Evolutionary conservation across 2,329 filamentous ascomycete species (phyloP).

Genomic region (Chalaropsis ovoidea): DNA sequence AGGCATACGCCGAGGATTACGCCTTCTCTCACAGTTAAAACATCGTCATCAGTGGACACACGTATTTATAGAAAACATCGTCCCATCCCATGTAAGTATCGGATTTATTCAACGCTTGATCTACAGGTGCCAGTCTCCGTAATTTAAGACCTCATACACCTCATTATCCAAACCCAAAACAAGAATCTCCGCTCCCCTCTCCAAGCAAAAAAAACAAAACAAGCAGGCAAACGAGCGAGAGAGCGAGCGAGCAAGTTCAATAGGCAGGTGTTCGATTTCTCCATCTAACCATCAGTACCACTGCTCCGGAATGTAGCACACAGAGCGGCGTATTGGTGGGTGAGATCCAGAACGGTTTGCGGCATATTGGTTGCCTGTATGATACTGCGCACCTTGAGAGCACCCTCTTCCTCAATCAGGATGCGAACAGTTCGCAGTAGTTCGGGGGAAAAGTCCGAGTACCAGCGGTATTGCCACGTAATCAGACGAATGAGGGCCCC

Average conservation of each 20-base stretch:
- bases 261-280: neutral
- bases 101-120: constrained; percentile 6
- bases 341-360: constrained; percentile 85
- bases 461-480: constrained; percentile 98
- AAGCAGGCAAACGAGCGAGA: neutral
- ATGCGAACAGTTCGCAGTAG: constrained; percentile 79
- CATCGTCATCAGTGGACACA: neutral
- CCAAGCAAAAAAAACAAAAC: neutral
- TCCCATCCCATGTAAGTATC: neutral
- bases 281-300: constrained; percentile 65
- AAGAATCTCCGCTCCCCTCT: neutral
- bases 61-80: neutral
- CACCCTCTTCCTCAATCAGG: constrained; percentile 93
- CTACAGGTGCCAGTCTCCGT: neutral
- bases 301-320: constrained; percentile 93
- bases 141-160: constrained; percentile 13
- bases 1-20: neutral
- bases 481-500: constrained; percentile 82
- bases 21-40: neutral
- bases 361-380: constrained; percentile 92
- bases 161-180: neutral
- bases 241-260: neutral
- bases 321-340: constrained; percentile 88
- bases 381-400: constrained; percentile 93
- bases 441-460: constrained; percentile 94